phyloP scores from a whole-genome alignment of 352 stramenopile genomes.

The Phytophthora sansomeana region DNA sequence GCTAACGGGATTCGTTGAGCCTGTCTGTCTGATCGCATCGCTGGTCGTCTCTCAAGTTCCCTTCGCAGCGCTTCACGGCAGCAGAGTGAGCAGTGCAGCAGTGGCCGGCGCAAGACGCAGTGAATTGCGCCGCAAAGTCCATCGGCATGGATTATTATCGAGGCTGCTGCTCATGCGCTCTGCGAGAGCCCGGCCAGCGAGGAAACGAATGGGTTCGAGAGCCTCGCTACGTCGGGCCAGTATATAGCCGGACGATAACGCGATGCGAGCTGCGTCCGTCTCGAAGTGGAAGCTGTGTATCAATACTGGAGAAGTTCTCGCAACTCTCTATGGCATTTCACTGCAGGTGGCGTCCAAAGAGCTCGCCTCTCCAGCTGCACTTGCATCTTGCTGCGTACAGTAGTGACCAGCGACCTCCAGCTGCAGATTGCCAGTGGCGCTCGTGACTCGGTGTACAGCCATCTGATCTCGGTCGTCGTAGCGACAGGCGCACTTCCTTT shows the following conservation, averaged over 20 bases:
- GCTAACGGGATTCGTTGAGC: constrained; percentile 25
- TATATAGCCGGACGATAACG: constrained; percentile 14
- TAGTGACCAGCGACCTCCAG: constrained; percentile 15
- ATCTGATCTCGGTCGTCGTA: constrained; percentile 4
- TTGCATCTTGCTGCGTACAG: background rate
- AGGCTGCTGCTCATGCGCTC: background rate
- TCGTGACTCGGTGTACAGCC: constrained; percentile 7
- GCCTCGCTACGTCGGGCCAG: constrained; percentile 15
- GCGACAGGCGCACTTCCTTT: constrained; percentile 1
- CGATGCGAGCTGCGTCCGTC: background rate
- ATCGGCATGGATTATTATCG: background rate
- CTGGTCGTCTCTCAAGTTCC: background rate
- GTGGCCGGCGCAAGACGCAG: constrained; percentile 4
- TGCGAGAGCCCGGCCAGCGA: constrained; percentile 11
- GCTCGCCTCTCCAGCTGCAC: background rate
- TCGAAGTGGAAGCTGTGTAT: background rate
- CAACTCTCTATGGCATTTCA: constrained; percentile 7
- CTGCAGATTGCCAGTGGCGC: constrained; percentile 16
- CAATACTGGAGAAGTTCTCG: background rate
- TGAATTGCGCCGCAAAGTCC: constrained; percentile 9
- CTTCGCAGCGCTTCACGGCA: background rate
- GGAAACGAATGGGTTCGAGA: constrained; percentile 20
- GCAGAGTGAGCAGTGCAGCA: background rate
- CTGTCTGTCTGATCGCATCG: constrained; percentile 9
- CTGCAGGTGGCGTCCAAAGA: background rate